Evolutionary conservation across 768 basidiomycete genomes (phyloP).

Genomic region (Strobilomyces confusus): DNA sequence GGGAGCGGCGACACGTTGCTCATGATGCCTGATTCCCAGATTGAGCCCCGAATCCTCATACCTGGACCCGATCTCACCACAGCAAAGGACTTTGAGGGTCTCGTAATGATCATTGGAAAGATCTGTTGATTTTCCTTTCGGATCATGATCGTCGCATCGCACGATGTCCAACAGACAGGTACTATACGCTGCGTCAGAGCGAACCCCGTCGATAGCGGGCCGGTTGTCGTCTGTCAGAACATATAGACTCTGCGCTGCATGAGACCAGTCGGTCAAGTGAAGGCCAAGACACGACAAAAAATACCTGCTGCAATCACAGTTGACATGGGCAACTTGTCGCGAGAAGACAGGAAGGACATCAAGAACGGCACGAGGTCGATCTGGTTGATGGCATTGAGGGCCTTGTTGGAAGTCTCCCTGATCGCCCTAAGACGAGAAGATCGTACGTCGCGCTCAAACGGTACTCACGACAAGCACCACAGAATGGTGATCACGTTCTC

Average conservation of each 20-base stretch:
- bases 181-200: constrained; percentile 55
- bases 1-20: constrained; percentile 75
- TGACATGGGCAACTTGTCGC: constrained; percentile 61
- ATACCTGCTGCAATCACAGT: constrained; percentile 81
- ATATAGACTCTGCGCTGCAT: constrained; percentile 83
- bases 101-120: constrained; percentile 44
- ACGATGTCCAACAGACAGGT: constrained; percentile 64
- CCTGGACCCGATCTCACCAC: constrained; percentile 46
- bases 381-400: constrained; percentile 70
- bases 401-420: constrained; percentile 92
- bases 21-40: constrained; percentile 53
- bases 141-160: constrained; percentile 30
- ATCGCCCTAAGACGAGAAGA: constrained; percentile 21
- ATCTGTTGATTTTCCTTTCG: constrained; percentile 41
- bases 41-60: background rate
- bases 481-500: constrained; percentile 91
- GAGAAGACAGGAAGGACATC: constrained; percentile 80
- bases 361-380: constrained; percentile 78
- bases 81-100: constrained; percentile 61
- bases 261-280: background rate
- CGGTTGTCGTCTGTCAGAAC: constrained; percentile 89
- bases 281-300: constrained; percentile 5
- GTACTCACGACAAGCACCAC: constrained; percentile 91
- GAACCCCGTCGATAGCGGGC: constrained; percentile 64
- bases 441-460: background rate